phyloP scores from a whole-genome alignment of 2,329 filamentous ascomycete genomes.

The Cladosporium sp. region DNA sequence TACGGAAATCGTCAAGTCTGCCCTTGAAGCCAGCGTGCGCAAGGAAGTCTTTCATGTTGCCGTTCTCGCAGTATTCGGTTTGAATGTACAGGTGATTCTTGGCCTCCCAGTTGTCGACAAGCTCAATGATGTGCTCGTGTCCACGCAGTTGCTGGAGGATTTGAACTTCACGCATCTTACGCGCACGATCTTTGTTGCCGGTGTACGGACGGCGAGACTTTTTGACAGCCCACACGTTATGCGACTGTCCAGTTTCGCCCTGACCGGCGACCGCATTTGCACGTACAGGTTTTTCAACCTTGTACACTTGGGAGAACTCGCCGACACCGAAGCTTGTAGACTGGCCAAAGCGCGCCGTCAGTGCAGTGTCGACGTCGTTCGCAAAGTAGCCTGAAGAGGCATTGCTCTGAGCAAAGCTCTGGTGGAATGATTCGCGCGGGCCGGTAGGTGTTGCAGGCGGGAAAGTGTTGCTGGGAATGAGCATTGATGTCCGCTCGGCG shows the following conservation, averaged over 20 bases:
- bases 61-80: slow-evolving; percentile 94
- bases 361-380: slow-evolving; percentile 67
- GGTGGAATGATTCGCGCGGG: slow-evolving; percentile 55
- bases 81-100: slow-evolving; percentile 88
- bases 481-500: slow-evolving; percentile 42
- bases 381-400: slow-evolving; percentile 61
- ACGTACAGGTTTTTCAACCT: slow-evolving; percentile 54
- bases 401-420: slow-evolving; percentile 45
- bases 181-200: slow-evolving; percentile 73
- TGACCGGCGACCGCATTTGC: slow-evolving; percentile 16
- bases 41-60: slow-evolving; percentile 81
- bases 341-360: slow-evolving; percentile 72
- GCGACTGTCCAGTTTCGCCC: slow-evolving; percentile 9
- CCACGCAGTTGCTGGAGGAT: slow-evolving; percentile 71
- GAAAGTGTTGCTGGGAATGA: slow-evolving; percentile 42
- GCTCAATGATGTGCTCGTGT: slow-evolving; percentile 79
- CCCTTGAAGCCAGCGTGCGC: slow-evolving; percentile 76
- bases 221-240: slow-evolving; percentile 79
- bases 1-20: slow-evolving; percentile 90
- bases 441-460: slow-evolving; percentile 80
- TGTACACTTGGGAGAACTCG: slow-evolving; percentile 90
- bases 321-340: slow-evolving; percentile 78
- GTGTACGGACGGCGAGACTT: slow-evolving; percentile 78
- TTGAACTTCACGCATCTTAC: slow-evolving; percentile 77
- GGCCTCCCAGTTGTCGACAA: slow-evolving; percentile 83